These are phyloP conservation scores for Colletotrichum somersetense DNA, from an alignment of 2,329 filamentous ascomycete genomes.

Conservation along the genomic window DNA sequence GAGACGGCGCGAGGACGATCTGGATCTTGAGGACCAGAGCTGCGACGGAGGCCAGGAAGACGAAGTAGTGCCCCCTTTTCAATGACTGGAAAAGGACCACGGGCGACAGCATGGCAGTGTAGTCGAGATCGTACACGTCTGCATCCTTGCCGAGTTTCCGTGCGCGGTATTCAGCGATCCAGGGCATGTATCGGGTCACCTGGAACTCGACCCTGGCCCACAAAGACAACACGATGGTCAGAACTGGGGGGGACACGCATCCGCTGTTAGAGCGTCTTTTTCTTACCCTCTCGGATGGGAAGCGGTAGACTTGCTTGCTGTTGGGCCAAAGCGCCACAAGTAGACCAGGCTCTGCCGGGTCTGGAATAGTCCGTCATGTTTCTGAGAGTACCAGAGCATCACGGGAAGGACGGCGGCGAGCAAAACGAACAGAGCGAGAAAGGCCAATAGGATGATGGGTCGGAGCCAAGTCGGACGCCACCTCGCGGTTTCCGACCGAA, in stretches of 20 bases:
- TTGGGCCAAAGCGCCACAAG: conserved; percentile 30
- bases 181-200: conserved; percentile 31
- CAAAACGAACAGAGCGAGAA: conserved; percentile 4
- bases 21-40: conserved; percentile 21
- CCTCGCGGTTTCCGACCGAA: background rate
- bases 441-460: background rate
- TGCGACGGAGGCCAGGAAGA: conserved; percentile 6
- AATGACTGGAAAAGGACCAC: conserved; percentile 17
- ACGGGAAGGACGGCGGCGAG: background rate
- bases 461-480: conserved; percentile 17
- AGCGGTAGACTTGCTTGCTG: conserved; percentile 8
- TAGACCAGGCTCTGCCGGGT: conserved; percentile 9
- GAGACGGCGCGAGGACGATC: conserved; percentile 31
- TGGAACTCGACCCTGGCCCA: conserved; percentile 31
- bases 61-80: conserved; percentile 13
- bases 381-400: conserved; percentile 19
- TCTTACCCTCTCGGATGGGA: rapidly evolving
- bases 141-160: background rate
- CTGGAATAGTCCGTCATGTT: conserved; percentile 3
- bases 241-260: background rate
- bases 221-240: conserved; percentile 16
- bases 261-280: background rate
- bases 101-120: conserved; percentile 30
- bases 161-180: conserved; percentile 12
- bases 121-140: conserved; percentile 24